Conservation (phyloP, 768 basidiomycete species). For the Austroboletus eburneus region DNA sequence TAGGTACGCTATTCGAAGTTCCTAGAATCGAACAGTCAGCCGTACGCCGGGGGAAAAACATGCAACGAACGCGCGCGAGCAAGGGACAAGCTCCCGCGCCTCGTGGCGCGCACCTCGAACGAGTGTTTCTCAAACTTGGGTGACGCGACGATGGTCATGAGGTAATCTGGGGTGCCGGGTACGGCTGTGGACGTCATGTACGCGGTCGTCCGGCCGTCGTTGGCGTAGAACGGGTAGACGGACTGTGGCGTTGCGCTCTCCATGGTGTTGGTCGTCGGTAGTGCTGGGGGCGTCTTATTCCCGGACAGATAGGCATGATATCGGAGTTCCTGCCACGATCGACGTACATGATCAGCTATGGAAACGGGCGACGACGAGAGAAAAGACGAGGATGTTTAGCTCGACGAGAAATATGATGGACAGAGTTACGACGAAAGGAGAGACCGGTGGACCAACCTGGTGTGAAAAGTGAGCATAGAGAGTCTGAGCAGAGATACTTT, state of each 20-base stretch:
- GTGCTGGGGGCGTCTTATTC: constrained; percentile 23
- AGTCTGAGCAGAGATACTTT: constrained; percentile 38
- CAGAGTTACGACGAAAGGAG: too few species aligned
- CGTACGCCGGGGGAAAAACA: neutral
- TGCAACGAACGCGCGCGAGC: neutral
- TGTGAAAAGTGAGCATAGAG: constrained; percentile 35
- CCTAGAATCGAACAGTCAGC: constrained; percentile 30
- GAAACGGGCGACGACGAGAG: too few species aligned
- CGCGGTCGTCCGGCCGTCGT: constrained; percentile 22
- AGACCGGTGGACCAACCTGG: constrained; percentile 40
- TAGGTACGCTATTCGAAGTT: constrained; percentile 46
- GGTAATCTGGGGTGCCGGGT: constrained; percentile 25
- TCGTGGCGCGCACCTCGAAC: constrained; percentile 48
- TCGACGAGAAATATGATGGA: neutral
- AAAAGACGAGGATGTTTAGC: too few species aligned
- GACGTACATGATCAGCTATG: constrained; percentile 15
- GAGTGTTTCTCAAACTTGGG: constrained; percentile 41
- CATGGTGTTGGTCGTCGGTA: neutral
- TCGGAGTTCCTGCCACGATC: constrained; percentile 40
- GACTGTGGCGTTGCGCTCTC: neutral
- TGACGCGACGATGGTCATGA: constrained; percentile 36
- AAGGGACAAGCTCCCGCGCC: neutral
- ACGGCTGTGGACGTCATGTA: constrained; percentile 11
- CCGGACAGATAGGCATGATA: constrained; percentile 38
- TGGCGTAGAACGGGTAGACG: constrained; percentile 20